Evolutionary conservation across 2,329 filamentous ascomycete genomes (phyloP).

Genomic region (Calonectria leucothoes): DNA sequence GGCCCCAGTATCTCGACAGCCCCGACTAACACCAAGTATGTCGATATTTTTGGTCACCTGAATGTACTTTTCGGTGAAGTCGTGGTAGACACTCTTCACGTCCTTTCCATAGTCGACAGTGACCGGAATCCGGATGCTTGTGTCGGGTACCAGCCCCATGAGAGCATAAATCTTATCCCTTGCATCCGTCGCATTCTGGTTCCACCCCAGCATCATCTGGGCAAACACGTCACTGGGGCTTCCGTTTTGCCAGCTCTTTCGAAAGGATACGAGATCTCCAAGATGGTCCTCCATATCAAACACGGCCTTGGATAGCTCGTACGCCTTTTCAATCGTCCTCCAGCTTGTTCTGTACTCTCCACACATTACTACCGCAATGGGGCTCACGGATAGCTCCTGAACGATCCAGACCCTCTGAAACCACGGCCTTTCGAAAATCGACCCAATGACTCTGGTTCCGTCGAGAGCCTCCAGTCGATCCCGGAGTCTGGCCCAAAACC

Average conservation of each 20-base stretch:
- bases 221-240: not conserved
- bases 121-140: not conserved
- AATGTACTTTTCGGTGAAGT: not conserved
- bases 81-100: not conserved
- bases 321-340: not conserved
- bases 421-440: not conserved
- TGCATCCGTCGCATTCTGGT: not conserved
- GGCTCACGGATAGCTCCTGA: not conserved
- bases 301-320: not conserved
- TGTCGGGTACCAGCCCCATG: not conserved
- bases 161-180: not conserved
- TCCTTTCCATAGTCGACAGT: not conserved
- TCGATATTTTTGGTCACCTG: not conserved
- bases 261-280: not conserved
- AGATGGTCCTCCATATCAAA: not conserved
- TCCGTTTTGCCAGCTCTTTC: not conserved
- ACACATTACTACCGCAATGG: not conserved
- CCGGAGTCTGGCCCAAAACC: not conserved
- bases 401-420: not conserved
- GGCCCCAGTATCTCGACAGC: not conserved
- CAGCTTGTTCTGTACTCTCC: not conserved
- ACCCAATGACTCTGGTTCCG: not conserved
- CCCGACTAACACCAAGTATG: not conserved
- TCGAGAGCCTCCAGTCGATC: not conserved
- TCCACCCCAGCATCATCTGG: not conserved